Evolutionary conservation across 768 basidiomycete species (phyloP), one percentile per base, ranked within the genome.

Genomic region (Cystofilobasidium ferigula): DNA sequence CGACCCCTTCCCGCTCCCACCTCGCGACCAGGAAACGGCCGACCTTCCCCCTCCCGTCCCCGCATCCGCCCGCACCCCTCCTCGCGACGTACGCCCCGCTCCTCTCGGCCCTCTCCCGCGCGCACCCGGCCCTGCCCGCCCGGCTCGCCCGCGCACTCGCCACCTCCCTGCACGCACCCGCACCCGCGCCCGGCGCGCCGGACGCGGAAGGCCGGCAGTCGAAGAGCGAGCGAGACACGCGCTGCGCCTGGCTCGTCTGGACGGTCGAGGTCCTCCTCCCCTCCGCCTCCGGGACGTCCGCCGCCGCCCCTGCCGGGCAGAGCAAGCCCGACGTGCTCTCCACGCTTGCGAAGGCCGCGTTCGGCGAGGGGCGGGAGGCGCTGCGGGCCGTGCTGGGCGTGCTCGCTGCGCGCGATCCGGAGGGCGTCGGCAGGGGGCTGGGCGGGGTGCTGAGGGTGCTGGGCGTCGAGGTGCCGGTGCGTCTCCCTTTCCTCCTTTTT

Each of bases 31-130:
- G 58, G 36, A 67, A 67, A 62, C 65, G 65, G 2, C 51, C 65
- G 0, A 24, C 22, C 14, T 67, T 67, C 60, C 26, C 36, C n/a
- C 10, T 53, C 22, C 16, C 40, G 14, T 30, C 38, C 35, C 60
- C 60, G 2, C 56, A 61, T 45, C 65, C 65, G 4, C 60, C 65
- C 10, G 13, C 35, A 4, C 24, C 18, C 3, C 60, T 67, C n/a
- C 58, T 67, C 20, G 40, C 59, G 1, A 51, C 54, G 32, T 67
- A 67, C 65, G 20, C 35, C n/a, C 65, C 65, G 14, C 48, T 67
- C 36, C 48, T 67, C 32, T 30, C 38, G 22, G 30, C 43, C 12
- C 47, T 67, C 32, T 24, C 65, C 32, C 38, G 28, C 43, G 38
- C 64, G 22, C 53, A 66, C 32, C 58, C 58, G 18, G 16, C 58